phyloP scores from a whole-genome alignment of 176 grass and related monocot species.

The Oryza australiensis region DNA sequence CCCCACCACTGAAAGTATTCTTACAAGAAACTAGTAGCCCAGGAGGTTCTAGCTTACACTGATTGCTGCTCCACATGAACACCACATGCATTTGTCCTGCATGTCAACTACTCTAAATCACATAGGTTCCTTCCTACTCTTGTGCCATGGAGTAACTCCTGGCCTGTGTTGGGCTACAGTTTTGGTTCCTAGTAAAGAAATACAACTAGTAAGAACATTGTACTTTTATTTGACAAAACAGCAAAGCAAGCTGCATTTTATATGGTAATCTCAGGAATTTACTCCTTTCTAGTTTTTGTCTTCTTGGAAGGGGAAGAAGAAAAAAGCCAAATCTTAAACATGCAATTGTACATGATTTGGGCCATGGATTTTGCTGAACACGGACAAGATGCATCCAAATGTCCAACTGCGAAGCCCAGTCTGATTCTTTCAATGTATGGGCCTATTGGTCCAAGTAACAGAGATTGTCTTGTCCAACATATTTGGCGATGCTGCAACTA shows the following conservation, averaged over 20 bases:
- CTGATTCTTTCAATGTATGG: background rate
- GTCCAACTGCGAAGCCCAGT: background rate
- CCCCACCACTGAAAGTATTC: background rate
- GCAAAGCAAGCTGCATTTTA: background rate
- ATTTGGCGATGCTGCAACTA: background rate
- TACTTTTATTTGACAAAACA: background rate
- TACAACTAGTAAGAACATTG: background rate
- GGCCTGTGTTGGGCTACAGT: background rate
- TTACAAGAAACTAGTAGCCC: slow-evolving; percentile 22
- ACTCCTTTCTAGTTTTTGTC: background rate
- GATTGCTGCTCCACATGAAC: slow-evolving; percentile 35
- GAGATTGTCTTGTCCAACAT: background rate
- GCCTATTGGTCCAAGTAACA: background rate
- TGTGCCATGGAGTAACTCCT: background rate
- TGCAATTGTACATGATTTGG: background rate
- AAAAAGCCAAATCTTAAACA: background rate
- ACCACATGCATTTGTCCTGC: slow-evolving; percentile 43
- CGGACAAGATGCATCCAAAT: background rate
- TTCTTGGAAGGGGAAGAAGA: background rate
- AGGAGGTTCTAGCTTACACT: slow-evolving; percentile 33
- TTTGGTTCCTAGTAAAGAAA: background rate
- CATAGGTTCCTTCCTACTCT: background rate
- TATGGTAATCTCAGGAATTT: background rate
- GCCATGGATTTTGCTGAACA: background rate
- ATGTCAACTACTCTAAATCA: slow-evolving; percentile 23